phyloP scores from a whole-genome alignment of 2,329 filamentous ascomycete species.

The Hypoxylon sp. region DNA sequence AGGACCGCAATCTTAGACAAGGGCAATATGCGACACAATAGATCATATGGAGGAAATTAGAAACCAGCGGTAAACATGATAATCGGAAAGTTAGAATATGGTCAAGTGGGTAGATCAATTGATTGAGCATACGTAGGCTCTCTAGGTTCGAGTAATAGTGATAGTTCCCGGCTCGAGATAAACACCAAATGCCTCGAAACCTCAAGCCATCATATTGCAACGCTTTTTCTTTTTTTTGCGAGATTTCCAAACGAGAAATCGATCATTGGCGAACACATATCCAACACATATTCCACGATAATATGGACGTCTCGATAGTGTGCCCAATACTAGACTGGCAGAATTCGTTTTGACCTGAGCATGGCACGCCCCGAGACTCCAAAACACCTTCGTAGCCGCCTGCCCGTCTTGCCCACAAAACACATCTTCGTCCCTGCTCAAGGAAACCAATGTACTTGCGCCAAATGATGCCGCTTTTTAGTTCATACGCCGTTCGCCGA shows the following conservation, averaged over 20 bases:
- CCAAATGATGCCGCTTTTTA: conserved; percentile 56
- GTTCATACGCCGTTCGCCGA: conserved; percentile 62
- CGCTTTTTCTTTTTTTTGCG: conserved; percentile 37
- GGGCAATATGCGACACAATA: not conserved
- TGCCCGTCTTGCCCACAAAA: conserved; percentile 48
- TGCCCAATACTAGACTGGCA: conserved; percentile 40
- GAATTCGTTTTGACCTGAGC: conserved; percentile 47
- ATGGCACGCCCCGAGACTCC: conserved; percentile 49
- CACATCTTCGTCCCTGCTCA: conserved; percentile 48
- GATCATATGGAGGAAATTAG: conserved; percentile 2
- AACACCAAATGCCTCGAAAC: conserved; percentile 35
- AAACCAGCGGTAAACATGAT: conserved; percentile 12
- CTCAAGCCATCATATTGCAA: conserved; percentile 34
- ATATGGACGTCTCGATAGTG: conserved; percentile 46
- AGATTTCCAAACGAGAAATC: conserved; percentile 42
- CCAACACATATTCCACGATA: conserved; percentile 41
- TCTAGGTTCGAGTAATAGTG: conserved; percentile 41
- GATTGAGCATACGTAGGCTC: conserved; percentile 43
- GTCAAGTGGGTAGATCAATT: conserved; percentile 44
- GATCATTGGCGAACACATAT: conserved; percentile 35
- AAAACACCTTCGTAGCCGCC: conserved; percentile 53
- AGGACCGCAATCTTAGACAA: not conserved
- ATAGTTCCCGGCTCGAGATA: conserved; percentile 38
- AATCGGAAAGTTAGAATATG: conserved; percentile 6
- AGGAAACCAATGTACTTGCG: conserved; percentile 52